Evolutionary conservation across 2,329 filamentous ascomycete genomes (phyloP), one percentile per base, ranked within the genome.

Genomic region (Phaeoacremonium minimum): DNA sequence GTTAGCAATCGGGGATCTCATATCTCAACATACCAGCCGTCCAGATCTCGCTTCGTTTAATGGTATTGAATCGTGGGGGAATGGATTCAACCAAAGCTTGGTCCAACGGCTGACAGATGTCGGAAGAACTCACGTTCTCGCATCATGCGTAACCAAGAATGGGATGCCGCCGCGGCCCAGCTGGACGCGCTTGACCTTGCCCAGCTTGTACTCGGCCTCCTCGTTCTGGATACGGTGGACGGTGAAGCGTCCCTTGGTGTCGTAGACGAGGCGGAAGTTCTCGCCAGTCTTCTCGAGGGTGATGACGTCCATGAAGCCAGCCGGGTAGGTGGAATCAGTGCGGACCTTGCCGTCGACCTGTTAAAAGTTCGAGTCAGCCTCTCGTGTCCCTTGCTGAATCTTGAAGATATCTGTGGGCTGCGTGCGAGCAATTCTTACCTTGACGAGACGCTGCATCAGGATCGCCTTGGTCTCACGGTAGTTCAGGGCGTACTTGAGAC

Each of bases 141-240:
- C 93, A 93, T 98, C 93, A 87, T 98, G 93, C 90, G 93, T 98
- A 87, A 98, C 93, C 89, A 97, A 96, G 90, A 95, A 98, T 94
- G 93, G 93, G 84, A 98, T 95, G 79, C 90, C 93, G 75, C 93
- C 94, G 75, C 89, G 91, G 80, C 93, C 93, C 61, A 98, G 83
- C 80, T 98, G 93, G 49, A 98, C 93, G 64, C 91, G 86, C 87
- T 96, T 96, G 78, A 98, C 93, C 83, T 97, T 98, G 80, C 90
- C 90, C 61, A 98, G 81, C 86, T 98, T 98, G 87, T 96, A 98
- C 79, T 93, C 84, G 59, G 91, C 90, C 87, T 98, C 93, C 80
- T 97, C 93, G 57, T 82, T 75, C 71, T 94, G 91, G 76, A 98
- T 97, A 66, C 93, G 87, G 87, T 98, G 93, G 67, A 98, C 90